phyloP scores from a whole-genome alignment of 176 grass and related monocot genomes.

The Miscanthus lutarioriparius region DNA sequence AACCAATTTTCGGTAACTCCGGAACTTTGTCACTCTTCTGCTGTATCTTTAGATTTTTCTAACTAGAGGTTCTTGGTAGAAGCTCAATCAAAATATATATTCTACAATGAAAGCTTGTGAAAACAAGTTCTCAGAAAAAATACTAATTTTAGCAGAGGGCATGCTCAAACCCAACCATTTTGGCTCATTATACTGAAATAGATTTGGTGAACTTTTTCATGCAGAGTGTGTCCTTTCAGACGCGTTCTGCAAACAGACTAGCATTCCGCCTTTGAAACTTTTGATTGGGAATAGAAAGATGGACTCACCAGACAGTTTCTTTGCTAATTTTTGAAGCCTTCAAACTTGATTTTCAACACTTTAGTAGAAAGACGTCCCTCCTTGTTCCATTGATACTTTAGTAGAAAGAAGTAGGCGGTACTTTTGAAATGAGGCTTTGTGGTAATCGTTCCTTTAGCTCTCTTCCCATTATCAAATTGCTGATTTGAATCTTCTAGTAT shows the following conservation, averaged over 20 bases:
- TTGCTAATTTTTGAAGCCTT: background rate
- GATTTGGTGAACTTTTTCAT: background rate
- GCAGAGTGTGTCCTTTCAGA: background rate
- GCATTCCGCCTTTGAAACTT: background rate
- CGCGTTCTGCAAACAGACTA: background rate
- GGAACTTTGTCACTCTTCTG: constrained; percentile 18
- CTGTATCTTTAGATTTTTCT: constrained; percentile 17
- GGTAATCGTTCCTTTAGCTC: background rate
- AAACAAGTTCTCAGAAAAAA: background rate
- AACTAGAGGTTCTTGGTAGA: background rate
- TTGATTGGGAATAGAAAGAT: background rate
- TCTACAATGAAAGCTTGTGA: background rate
- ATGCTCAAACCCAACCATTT: background rate
- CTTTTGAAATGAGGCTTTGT: constrained; percentile 11
- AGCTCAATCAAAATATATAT: background rate
- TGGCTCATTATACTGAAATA: background rate
- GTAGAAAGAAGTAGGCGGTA: background rate
- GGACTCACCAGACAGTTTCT: background rate
- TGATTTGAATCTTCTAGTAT: background rate
- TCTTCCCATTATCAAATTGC: background rate
- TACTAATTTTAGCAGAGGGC: background rate
- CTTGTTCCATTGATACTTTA: background rate
- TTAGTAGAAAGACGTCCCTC: background rate
- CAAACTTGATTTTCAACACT: background rate
- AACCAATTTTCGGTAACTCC: constrained; percentile 95